A percentile compares a stretch with the other conserved stretches of the same genome.
Conservation (phyloP, 2,329 filamentous ascomycete genomes). For the Ophiostoma sp. region DNA sequence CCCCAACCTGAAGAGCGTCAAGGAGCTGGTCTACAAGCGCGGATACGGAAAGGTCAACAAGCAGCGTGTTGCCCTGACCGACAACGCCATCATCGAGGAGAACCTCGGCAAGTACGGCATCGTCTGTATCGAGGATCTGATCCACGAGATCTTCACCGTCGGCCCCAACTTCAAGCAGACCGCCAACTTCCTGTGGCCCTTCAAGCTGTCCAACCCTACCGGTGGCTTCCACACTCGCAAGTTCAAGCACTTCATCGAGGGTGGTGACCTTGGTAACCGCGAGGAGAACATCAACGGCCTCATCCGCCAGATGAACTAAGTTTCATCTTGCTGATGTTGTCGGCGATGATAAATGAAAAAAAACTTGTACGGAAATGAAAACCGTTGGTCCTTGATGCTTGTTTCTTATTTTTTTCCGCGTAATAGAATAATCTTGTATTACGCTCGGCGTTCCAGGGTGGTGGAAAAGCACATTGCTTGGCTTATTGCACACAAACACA, state of each 20-base stretch:
- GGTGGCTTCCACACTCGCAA: constrained; percentile 95
- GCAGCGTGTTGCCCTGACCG: constrained; percentile 92
- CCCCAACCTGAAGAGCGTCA: constrained; percentile 98
- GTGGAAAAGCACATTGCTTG: constrained; percentile 13
- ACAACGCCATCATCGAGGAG: constrained; percentile 97
- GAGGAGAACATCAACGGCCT: constrained; percentile 97
- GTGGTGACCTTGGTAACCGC: constrained; percentile 96
- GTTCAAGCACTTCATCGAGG: constrained; percentile 99
- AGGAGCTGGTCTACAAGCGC: constrained; percentile 99
- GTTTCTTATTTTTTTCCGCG: background rate
- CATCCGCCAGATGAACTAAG: constrained; percentile 97
- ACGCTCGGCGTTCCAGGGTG: constrained; percentile 13
- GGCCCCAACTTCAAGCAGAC: constrained; percentile 99
- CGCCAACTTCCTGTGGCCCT: constrained; percentile 99
- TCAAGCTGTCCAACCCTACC: constrained; percentile 98
- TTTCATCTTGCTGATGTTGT: constrained; percentile 24
- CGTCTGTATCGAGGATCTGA: constrained; percentile 97
- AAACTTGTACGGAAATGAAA: constrained; percentile 23
- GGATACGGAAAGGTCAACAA: constrained; percentile 99
- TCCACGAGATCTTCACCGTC: constrained; percentile 98
- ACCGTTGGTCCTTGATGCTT: constrained; percentile 12
- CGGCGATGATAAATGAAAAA: constrained; percentile 17
- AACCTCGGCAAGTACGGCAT: constrained; percentile 97
- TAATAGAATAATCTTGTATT: constrained; percentile 9
- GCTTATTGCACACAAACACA: constrained; percentile 12